Evolutionary conservation across 345 rosid genomes (phyloP).

Genomic region (Stellera chamaejasme): DNA sequence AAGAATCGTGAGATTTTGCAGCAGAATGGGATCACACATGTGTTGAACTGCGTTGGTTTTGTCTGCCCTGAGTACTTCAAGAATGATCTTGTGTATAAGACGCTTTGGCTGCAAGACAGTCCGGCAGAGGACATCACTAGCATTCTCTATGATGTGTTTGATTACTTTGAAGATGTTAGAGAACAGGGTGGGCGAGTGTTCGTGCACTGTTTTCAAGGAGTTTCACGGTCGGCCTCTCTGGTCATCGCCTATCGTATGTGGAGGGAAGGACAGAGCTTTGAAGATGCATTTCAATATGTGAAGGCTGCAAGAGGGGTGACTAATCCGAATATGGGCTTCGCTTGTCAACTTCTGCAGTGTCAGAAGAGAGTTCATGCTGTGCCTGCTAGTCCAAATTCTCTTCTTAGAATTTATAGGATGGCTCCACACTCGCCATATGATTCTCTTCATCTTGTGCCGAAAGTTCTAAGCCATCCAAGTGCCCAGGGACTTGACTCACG

Average conservation of each 20-base stretch:
- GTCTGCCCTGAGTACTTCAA: constrained; percentile 73
- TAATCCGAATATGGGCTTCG: constrained; percentile 70
- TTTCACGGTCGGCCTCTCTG: constrained; percentile 56
- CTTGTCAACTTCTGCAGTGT: constrained; percentile 70
- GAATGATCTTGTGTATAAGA: constrained; percentile 63
- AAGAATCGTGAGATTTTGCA: constrained; percentile 50
- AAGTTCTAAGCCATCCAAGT: constrained; percentile 39
- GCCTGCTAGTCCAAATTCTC: constrained; percentile 48
- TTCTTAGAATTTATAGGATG: constrained; percentile 55
- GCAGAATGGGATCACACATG: constrained; percentile 65
- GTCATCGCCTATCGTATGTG: constrained; percentile 78
- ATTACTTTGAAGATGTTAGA: constrained; percentile 71
- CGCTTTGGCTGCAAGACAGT: constrained; percentile 66
- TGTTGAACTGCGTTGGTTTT: constrained; percentile 66
- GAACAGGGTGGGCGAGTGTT: constrained; percentile 62
- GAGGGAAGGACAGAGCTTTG: constrained; percentile 70
- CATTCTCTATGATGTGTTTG: constrained; percentile 65
- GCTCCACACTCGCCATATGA: constrained; percentile 76
- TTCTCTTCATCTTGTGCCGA: constrained; percentile 71
- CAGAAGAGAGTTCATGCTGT: constrained; percentile 68
- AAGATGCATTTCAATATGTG: constrained; percentile 62
- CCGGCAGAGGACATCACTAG: constrained; percentile 72
- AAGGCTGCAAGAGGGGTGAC: constrained; percentile 71
- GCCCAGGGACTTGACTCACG: constrained; percentile 50
- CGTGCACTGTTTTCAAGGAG: constrained; percentile 72